These are phyloP conservation scores for Pterocarpus macrocarpus DNA, from an alignment of 306 rosid species.

Conservation along the genomic window DNA sequence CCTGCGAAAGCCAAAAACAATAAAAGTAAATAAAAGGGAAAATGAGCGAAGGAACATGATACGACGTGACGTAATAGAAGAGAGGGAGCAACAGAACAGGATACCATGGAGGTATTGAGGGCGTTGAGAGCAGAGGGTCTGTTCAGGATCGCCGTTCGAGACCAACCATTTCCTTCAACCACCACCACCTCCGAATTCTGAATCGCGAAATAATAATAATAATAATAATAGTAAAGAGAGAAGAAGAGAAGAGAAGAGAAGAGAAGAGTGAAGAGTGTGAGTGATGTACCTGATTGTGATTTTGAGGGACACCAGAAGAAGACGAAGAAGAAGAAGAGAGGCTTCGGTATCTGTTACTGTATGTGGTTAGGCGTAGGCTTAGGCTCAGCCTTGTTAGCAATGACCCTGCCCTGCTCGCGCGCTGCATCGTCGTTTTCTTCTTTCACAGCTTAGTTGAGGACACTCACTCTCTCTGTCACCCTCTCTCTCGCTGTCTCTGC, in stretches of 20 bases:
- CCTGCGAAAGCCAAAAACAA: conserved; percentile 53
- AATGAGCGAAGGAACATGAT: background rate
- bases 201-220: background rate
- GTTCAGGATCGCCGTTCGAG: conserved; percentile 45
- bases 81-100: background rate
- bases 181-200: conserved; percentile 36
- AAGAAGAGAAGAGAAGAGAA: background rate
- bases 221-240: background rate
- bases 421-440: background rate
- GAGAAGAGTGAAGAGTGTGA: no score
- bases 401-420: background rate
- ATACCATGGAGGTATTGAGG: conserved; percentile 48
- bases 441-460: background rate
- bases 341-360: background rate
- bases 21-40: no score
- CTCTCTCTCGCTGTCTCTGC: no score
- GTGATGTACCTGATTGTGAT: no score
- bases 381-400: background rate
- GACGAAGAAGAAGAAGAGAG: background rate
- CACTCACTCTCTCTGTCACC: no score
- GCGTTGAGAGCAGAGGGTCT: conserved; percentile 53
- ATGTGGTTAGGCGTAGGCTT: background rate
- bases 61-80: background rate
- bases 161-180: conserved; percentile 39
- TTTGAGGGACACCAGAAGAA: no score